A percentile compares a stretch with the other conserved stretches of the same genome.
These are phyloP conservation scores for Stagonosporopsis chrysanthemi DNA, from an alignment of 2,329 filamentous ascomycete genomes.

Conservation along the genomic window DNA sequence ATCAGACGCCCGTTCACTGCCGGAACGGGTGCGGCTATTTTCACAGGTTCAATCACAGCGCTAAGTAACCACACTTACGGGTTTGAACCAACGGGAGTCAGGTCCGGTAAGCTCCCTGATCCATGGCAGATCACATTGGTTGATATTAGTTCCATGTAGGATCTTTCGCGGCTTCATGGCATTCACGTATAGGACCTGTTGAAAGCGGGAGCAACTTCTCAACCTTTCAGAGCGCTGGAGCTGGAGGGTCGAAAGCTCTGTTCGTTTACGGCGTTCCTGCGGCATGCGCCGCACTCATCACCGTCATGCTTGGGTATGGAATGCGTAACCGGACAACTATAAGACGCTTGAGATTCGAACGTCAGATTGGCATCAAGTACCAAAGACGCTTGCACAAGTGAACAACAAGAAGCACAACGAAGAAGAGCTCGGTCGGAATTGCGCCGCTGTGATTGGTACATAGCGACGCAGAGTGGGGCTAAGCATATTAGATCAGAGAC, in stretches of 20 bases:
- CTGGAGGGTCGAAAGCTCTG: slow-evolving; percentile 21
- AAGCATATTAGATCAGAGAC: neutral
- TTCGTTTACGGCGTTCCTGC: slow-evolving; percentile 10
- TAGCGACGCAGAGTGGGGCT: neutral
- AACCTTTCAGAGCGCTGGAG: slow-evolving; percentile 29
- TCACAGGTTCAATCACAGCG: neutral
- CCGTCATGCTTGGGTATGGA: neutral
- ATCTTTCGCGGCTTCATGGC: slow-evolving; percentile 22
- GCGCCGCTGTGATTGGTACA: neutral
- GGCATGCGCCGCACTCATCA: neutral
- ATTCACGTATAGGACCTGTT: slow-evolving; percentile 26
- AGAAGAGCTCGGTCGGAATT: neutral
- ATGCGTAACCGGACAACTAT: neutral
- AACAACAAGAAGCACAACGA: neutral
- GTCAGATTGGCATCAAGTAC: neutral
- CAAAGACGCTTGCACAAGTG: neutral
- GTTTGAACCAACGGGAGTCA: neutral
- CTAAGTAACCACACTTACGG: neutral
- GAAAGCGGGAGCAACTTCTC: slow-evolving; percentile 26
- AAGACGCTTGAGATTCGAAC: neutral
- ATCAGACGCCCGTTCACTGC: neutral
- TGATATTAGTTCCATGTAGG: slow-evolving; percentile 4
- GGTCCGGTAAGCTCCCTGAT: neutral
- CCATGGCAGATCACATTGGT: neutral
- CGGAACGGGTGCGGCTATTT: neutral